phyloP scores from a whole-genome alignment of 352 stramenopile genomes.

The Hyaloperonospora arabidopsidis region DNA sequence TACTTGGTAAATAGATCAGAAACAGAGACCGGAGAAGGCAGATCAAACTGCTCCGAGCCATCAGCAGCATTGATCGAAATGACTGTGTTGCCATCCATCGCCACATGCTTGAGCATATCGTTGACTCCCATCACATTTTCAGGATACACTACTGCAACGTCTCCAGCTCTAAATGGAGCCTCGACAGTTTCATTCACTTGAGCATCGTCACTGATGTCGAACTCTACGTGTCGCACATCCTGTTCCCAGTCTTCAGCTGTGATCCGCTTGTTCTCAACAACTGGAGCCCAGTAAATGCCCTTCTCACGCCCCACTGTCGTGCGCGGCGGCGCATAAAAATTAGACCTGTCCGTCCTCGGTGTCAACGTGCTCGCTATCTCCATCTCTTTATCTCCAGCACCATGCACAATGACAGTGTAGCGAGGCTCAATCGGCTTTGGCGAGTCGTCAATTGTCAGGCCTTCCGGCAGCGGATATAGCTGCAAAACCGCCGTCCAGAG shows the following conservation, averaged over 20 bases:
- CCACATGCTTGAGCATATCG: constrained; percentile 55
- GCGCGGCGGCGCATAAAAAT: constrained; percentile 55
- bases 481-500: constrained; percentile 54
- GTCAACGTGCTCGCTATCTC: constrained; percentile 14
- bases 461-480: constrained; percentile 41
- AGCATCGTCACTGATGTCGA: constrained; percentile 31
- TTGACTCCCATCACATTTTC: constrained; percentile 68
- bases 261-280: constrained; percentile 57
- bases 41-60: constrained; percentile 35
- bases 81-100: constrained; percentile 25
- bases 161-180: constrained; percentile 44
- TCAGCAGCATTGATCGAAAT: constrained; percentile 48
- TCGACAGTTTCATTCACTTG: not conserved
- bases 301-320: constrained; percentile 33
- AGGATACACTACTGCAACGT: constrained; percentile 72
- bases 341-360: constrained; percentile 28
- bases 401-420: constrained; percentile 40
- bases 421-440: constrained; percentile 40
- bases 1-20: constrained; percentile 75
- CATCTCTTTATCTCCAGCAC: constrained; percentile 8
- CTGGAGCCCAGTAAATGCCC: constrained; percentile 42
- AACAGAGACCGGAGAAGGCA: constrained; percentile 49
- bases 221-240: constrained; percentile 74
- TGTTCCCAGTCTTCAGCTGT: constrained; percentile 70
- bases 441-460: constrained; percentile 58